Base-by-base conservation (phyloP, 108 stramenopile species). In the Mayamaea pseudoterrestris region DNA sequence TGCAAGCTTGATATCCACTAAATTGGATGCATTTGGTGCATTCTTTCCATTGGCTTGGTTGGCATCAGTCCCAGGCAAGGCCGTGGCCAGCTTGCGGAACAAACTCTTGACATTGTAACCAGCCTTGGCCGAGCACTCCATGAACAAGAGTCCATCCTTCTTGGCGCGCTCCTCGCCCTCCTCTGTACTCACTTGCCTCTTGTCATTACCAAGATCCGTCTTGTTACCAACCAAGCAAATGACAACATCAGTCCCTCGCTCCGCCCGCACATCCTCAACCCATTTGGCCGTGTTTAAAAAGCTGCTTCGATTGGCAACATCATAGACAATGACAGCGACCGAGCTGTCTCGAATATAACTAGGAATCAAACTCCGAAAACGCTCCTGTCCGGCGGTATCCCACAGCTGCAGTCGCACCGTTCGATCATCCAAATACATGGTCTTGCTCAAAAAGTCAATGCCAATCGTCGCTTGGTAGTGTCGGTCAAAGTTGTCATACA, bases 311-410 rank as follows among this genome's bases (percentile, higher is more conserved):
- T 92, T 97, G 50, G 93, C 93, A 12, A 98, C 95, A 71, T 99
- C 98, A 47, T 98, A 99, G 1, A 95, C 95, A 8, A 99, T 88
- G 6, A 99, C 96, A 25, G 97, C 97, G 6, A 99, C 96, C 12
- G 80, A 86, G 0, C 94, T 96, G 63, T 99, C 98, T 21, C 98
- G 81, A 70, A 99, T 99, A 58, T 99, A 99, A 30, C 90, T 93
- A 2, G 98, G 98, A 44, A 98, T 98, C 31, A 99, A 63, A 27
- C 71, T 74, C 3, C 92, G 84, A 66, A 93, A 93, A 21, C 88
- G 78, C 58, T 98, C 97, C 64, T 99, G 98, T 16, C 98, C 98
- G 0, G 98, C 98, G 2, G 98, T 98, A 43, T 99, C 98, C 98
- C 98, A 99, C 1, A 99, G 76, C 68, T 99, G 98, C 46, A 99